Evolutionary conservation across 352 stramenopile species (phyloP), one percentile per base, ranked within the genome.

Genomic region (Pythium rishiriense): DNA sequence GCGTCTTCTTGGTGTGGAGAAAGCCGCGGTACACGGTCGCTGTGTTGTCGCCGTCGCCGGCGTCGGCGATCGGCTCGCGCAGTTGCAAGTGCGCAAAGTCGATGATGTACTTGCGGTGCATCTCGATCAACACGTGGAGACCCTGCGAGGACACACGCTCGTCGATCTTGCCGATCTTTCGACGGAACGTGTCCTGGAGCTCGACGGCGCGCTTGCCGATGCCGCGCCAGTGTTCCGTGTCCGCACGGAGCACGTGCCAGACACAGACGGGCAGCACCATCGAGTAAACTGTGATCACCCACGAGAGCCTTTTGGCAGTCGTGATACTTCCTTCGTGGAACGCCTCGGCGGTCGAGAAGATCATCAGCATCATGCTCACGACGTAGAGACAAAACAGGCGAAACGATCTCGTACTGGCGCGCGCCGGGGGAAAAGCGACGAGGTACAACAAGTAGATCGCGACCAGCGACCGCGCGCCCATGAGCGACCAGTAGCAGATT

Each of bases 71-170:
- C 26, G 68, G 57, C 3, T 65, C 64, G 26, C 73, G 52, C 5
- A 90, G 39, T 33, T 88, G 47, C 11, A 93, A 17, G 72, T 69
- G 68, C 2, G 78, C 78, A 60, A 93, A 94, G 60, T 94, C 83
- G 26, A 94, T 85, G 39, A 91, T 85, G 49, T 82, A 75, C 52
- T 87, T 84, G 26, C 76, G 78, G 46, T 91, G 72, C 75, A 88
- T 87, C 55, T 91, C 75, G 46, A 87, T 82, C 6, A 93, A 64
- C 51, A 90, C 68, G 54, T 88, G 76, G 21, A 93, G 72, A 8
- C 82, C 72, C 24, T 75, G 57, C 2, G 69, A 68, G 3, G 76
- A 83, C 48, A 76, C 65, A 10, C 70, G 63, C 53, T 82, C 70
- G 43, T 73, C 66, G 24, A 80, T 58, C 25, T 70, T 69, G 21